Base-by-base conservation (phyloP, 257 asterid genomes). In the Cynanchum wilfordii region DNA sequence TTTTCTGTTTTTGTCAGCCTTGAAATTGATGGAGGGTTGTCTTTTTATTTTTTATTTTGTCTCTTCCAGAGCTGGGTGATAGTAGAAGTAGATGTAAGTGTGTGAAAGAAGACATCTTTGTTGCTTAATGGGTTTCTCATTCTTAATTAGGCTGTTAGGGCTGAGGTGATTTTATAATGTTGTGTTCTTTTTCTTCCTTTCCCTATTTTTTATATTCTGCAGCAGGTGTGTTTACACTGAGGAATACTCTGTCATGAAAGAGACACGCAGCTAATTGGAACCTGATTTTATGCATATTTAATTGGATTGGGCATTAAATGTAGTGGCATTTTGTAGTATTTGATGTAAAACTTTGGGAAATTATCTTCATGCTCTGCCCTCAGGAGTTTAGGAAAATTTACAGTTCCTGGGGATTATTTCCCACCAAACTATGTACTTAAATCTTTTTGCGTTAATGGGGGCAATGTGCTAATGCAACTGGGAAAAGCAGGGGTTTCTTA, bases 221-320 rank as follows among this genome's bases (percentile, higher is more conserved):
- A 36, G 79, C 58, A 68, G 7, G 63, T 68, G 63, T 57, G 69
- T 57, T 75, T 68, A 38, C 58, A 30, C 3, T 30, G 16, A 25
- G n/a, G 50, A 9, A 24, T n/a, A 22, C 15, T 9, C 24, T 9
- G 5, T 58, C 59, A 9, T 17, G 29, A 68, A 57, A 27, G 25
- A 49, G 27, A 36, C 58, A 47, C 33, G 68, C 22, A 57, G 57
- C 19, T 71, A 40, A 57, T 7, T 9, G 25, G 15, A 15, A 58
- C 30, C 30, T 56, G 68, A 7, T 40, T 22, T 33, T 55, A 1
- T 71, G 29, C 16, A 20, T 25, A 57, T 71, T 40, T n/a, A 54
- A 42, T 45, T 40, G 12, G 45, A 40, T 24, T 38, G 40, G n/a
- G 44, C 25, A 33, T 7, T n/a, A n/a, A 4, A 54, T 6, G 16